Conservation (phyloP, 2,329 filamentous ascomycete genomes). For the Verruconis gallopava region DNA sequence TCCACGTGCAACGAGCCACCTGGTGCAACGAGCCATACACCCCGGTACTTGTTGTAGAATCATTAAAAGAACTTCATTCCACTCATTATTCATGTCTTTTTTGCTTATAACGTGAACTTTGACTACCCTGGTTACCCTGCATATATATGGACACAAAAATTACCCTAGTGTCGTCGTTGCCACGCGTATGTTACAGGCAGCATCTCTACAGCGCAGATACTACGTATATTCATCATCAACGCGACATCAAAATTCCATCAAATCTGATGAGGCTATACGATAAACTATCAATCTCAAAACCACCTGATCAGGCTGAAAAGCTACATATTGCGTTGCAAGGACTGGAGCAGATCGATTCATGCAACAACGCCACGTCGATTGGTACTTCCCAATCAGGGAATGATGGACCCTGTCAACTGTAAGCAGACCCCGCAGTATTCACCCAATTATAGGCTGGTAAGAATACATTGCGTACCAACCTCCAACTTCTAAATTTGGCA, state of each 20-base stretch:
- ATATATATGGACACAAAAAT: neutral
- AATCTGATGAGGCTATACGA: neutral
- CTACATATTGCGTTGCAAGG: conserved; percentile 8
- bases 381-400: conserved; percentile 11
- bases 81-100: neutral
- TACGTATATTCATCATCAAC: neutral
- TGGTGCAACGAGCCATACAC: neutral
- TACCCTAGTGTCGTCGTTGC: conserved; percentile 1
- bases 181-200: neutral
- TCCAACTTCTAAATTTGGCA: too few relatives aligned
- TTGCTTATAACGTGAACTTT: neutral
- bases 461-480: too few relatives aligned
- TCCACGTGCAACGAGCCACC: conserved; percentile 3
- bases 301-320: conserved; percentile 1
- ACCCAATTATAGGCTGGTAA: too few relatives aligned
- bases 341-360: conserved; percentile 11
- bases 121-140: neutral
- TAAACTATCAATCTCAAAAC: conserved; percentile 1
- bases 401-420: conserved; percentile 10
- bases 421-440: too few relatives aligned
- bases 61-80: neutral
- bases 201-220: neutral
- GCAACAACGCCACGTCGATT: conserved; percentile 11
- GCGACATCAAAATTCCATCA: neutral
- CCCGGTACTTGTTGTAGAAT: neutral